Evolutionary conservation across 331 rosid genomes (phyloP).

Genomic region (Pyrus hybrid): DNA sequence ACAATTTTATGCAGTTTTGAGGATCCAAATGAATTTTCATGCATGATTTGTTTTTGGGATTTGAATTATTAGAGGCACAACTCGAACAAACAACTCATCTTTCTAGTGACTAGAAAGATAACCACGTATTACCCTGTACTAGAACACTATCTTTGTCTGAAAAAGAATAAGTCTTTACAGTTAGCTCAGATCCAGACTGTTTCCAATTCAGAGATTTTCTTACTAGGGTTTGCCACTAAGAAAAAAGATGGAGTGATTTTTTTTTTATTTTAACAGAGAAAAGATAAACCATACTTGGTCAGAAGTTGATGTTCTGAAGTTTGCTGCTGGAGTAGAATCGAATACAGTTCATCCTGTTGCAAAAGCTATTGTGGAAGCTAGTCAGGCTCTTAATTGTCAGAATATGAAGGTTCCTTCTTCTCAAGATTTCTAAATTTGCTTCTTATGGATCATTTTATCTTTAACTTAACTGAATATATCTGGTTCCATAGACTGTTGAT

Average conservation of each 20-base stretch:
- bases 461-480: not conserved
- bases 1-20: not conserved
- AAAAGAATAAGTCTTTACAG: not conserved
- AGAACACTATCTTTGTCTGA: not conserved
- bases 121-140: not conserved
- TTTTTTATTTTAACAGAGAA: slow-evolving; percentile 26
- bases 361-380: slow-evolving; percentile 91
- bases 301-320: slow-evolving; percentile 65
- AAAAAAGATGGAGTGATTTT: slow-evolving; percentile 9
- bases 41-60: not conserved
- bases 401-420: slow-evolving; percentile 47
- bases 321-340: slow-evolving; percentile 92
- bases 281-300: slow-evolving; percentile 39
- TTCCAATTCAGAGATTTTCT: not conserved
- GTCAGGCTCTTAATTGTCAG: slow-evolving; percentile 48
- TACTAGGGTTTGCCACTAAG: slow-evolving; percentile 10
- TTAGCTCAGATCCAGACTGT: not conserved
- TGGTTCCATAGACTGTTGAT: not conserved
- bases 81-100: not conserved
- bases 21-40: not conserved
- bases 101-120: not conserved
- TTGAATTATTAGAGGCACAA: not conserved
- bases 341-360: slow-evolving; percentile 94
- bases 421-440: slow-evolving; percentile 5
- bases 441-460: slow-evolving; percentile 12